Conservation (phyloP, 2,329 filamentous ascomycete genomes). For the Trichoderma oligosporum region DNA sequence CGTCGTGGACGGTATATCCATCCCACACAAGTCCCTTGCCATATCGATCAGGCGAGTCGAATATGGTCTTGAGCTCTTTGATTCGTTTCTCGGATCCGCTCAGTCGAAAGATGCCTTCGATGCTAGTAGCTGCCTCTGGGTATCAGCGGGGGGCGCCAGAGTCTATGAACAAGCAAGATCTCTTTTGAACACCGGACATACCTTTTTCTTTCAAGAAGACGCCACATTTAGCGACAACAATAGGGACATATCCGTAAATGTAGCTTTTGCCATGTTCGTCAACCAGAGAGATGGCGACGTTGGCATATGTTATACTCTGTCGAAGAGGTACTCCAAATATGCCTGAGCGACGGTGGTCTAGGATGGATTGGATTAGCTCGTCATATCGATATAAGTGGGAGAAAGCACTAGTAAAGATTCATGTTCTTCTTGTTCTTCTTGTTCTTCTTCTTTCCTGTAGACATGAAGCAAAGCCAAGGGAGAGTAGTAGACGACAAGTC, state of each 20-base stretch:
- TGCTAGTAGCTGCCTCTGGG: constrained; percentile 69
- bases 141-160: constrained; percentile 24
- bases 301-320: constrained; percentile 94
- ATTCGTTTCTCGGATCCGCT: constrained; percentile 97
- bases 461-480: background rate
- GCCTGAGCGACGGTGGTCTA: constrained; percentile 57
- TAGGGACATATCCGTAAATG: constrained; percentile 97
- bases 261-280: constrained; percentile 92
- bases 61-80: constrained; percentile 87
- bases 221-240: constrained; percentile 96
- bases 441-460: background rate
- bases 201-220: constrained; percentile 98
- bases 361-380: background rate
- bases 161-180: background rate
- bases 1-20: constrained; percentile 97
- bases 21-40: constrained; percentile 97
- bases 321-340: constrained; percentile 94
- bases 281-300: constrained; percentile 93
- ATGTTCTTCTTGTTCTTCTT: background rate
- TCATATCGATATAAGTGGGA: background rate
- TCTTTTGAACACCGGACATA: constrained; percentile 42
- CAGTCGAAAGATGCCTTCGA: constrained; percentile 94
- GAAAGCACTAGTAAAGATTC: background rate
- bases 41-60: constrained; percentile 92
- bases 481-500: too few species aligned